Conservation (phyloP, 2,329 filamentous ascomycete genomes). For the Talaromyces sp. region DNA sequence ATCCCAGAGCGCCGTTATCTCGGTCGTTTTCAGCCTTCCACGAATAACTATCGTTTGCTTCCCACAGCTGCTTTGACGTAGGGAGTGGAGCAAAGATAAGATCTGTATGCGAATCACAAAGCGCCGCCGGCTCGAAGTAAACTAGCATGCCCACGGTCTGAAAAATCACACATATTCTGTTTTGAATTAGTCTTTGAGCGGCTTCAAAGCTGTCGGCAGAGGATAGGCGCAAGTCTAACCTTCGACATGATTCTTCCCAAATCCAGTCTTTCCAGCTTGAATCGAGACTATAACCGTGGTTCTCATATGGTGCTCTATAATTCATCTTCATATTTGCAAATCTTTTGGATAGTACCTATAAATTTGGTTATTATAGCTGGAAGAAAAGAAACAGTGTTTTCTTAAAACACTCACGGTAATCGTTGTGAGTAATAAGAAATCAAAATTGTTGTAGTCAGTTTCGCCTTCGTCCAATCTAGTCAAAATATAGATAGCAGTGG, state of each 20-base stretch:
- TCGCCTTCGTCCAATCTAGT: constrained; percentile 40
- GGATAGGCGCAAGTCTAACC: not conserved
- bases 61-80: constrained; percentile 39
- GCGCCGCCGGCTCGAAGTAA: constrained; percentile 35
- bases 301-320: not conserved
- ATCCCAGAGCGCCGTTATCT: constrained; percentile 7
- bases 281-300: constrained; percentile 16
- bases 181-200: not conserved
- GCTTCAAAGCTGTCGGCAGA: not conserved
- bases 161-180: constrained; percentile 37
- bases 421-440: constrained; percentile 30
- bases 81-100: constrained; percentile 40
- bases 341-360: not conserved
- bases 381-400: not conserved
- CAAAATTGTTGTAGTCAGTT: constrained; percentile 39
- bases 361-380: not conserved
- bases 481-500: constrained; percentile 40
- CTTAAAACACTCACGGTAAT: constrained; percentile 24
- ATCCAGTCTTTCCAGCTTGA: constrained; percentile 37
- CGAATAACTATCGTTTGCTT: constrained; percentile 28
- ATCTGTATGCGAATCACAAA: constrained; percentile 30
- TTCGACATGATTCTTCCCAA: constrained; percentile 32
- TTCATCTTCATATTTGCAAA: not conserved
- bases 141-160: constrained; percentile 38
- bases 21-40: constrained; percentile 31